Evolutionary conservation across 2,329 filamentous ascomycete species (phyloP), one percentile per base, ranked within the genome.

Genomic region (Alternaria triticina): DNA sequence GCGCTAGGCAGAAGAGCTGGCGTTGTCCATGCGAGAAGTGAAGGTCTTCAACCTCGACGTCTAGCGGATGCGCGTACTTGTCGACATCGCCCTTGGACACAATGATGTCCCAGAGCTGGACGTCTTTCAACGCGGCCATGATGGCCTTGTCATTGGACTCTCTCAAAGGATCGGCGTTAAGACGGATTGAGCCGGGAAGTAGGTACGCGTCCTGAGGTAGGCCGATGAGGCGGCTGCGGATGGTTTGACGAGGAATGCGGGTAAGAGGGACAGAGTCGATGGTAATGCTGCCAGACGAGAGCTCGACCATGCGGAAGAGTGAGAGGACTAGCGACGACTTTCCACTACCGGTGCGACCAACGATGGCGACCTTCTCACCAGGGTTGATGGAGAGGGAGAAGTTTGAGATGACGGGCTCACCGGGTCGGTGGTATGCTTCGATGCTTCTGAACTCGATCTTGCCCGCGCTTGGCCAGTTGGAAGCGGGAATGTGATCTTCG

Each of bases 1-100:
- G 78, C 0, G 86, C 88, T 1, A 91, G 82, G 65, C 85, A 88
- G 68, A 91, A 89, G 0, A 91, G 81, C 70, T 91, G 89, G 47
- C 84, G 84, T 74, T 91, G 89, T 0, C 89, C 89, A 22, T 76
- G 70, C 13, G 70, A 73, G 49, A 78, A 74, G 49, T 77, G 73
- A 11, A 76, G 61, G 54, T 77, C 74, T 7, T 77, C 73, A 13
- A 78, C 73, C 12, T 70, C 56, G 9, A 76, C 73, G 50, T 77
- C 74, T 13, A 78, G 66, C 10, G 75, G 75, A 61, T 78, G 75
- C 20, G 65, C 68, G 40, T 78, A 76, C 52, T 73, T 77, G 17
- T 66, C 72, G 23, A 70, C 70, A 58, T 74, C 72, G 17, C 77
- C 70, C 57, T 72, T 77, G 0, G 71, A 60, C 1, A 80, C 74